Evolutionary conservation across 1,284 basidiomycete genomes (phyloP), one percentile per base, ranked within the genome.

Genomic region (Irpex rosettiformis): DNA sequence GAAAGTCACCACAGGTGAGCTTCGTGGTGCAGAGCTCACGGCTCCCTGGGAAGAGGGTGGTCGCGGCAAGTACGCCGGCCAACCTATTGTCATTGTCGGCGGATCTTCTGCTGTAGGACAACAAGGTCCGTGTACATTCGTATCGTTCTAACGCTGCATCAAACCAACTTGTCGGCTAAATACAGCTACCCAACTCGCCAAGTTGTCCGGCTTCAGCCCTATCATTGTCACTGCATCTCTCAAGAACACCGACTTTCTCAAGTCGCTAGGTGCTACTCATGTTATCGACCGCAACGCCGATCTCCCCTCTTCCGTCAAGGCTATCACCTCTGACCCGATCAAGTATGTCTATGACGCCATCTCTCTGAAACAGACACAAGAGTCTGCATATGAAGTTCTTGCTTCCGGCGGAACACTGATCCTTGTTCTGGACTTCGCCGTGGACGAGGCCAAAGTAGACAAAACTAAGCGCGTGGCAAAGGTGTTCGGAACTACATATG

Each of bases 171-270:
- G 11, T 37, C 5, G n/a, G n/a, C 4, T 16, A 4, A 37, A 37
- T 16, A 37, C 28, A 83, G 83, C 70, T 1, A 75, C 86, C 54
- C 84, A 86, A 66, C 66, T 86, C 11, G 81, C 80, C 3, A 79
- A 73, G 61, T 63, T 80, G 27, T 77, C 80, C 0, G 83, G 81
- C 0, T 82, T 83, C 73, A 75, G 73, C 2, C 79, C 77, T 0
- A 82, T 86, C 58, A 79, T 86, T 54, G 70, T 79, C 4, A 84
- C 80, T 2, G 76, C 83, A 1, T 84, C 80, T 5, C 62, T 65
- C 13, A 75, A 73, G 60, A 77, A 85, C 62, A 62, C 67, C 25
- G 70, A 67, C 0, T 66, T 68, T 43, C 75, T 87, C 58, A 79
- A 78, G 63, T 70, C 73, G 0, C 71, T 83, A 21, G 85, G 86